Percentiles rank a stretch among this genome's conserved stretches.
These are phyloP conservation scores for Tulasnella sp. DNA, from an alignment of 768 basidiomycete species.

Conservation along the genomic window DNA sequence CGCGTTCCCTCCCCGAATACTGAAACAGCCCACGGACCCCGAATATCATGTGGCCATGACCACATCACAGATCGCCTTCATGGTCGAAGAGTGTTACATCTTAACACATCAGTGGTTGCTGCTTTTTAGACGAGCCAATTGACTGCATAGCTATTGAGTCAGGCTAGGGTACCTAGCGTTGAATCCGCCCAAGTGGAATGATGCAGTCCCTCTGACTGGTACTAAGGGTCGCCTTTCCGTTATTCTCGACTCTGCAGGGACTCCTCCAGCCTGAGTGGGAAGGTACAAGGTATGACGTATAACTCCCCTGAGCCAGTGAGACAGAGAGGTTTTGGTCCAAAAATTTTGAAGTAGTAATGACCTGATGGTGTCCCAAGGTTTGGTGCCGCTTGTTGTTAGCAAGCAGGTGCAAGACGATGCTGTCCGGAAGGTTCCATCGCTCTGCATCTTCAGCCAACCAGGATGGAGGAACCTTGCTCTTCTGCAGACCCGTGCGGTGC, in stretches of 20 bases:
- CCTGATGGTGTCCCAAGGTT: background rate
- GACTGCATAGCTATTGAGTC: background rate
- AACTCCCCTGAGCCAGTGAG: background rate
- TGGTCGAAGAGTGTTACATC: no score
- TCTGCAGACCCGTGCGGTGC: background rate
- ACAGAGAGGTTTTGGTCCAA: background rate
- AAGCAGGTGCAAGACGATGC: background rate
- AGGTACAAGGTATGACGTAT: no score
- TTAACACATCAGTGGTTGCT: no score
- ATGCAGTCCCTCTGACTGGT: background rate
- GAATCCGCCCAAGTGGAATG: background rate
- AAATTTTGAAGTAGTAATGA: background rate
- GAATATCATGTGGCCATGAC: background rate
- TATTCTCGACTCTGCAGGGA: no score
- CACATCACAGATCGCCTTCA: background rate
- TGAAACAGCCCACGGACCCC: background rate
- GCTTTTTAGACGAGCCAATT: background rate
- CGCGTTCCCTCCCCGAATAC: background rate
- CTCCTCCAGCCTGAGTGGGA: no score
- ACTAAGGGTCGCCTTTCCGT: background rate
- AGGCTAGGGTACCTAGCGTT: background rate
- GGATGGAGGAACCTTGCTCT: conserved; percentile 1
- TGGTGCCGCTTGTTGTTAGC: background rate
- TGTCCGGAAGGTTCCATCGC: background rate
- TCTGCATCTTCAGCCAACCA: background rate